These are phyloP conservation scores for Tolypocladium inflatum DNA, from an alignment of 2,329 filamentous ascomycete species.

Conservation along the genomic window DNA sequence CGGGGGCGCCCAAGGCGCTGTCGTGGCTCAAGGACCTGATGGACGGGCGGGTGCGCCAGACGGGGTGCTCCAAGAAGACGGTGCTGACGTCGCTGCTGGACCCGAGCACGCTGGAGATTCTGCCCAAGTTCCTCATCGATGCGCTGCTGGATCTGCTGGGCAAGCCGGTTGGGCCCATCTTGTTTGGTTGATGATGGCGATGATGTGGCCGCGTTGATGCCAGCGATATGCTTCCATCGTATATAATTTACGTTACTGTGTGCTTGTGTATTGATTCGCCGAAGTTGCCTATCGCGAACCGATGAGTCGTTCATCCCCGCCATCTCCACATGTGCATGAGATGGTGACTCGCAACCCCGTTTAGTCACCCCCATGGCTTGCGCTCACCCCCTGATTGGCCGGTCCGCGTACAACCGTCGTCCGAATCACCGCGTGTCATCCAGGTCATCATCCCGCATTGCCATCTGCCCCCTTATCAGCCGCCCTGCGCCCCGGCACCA, in stretches of 20 bases:
- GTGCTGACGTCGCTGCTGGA: slow-evolving; percentile 8
- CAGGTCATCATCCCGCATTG: background rate
- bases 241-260: background rate
- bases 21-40: slow-evolving; percentile 8
- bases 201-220: background rate
- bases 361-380: slow-evolving; percentile 17
- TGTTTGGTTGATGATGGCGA: background rate
- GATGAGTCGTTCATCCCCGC: background rate
- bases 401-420: slow-evolving; percentile 1
- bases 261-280: too few species aligned
- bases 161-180: slow-evolving; percentile 5
- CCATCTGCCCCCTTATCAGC: background rate
- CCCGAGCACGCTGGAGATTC: slow-evolving; percentile 1
- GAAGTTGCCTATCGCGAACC: too few species aligned
- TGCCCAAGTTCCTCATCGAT: slow-evolving; percentile 8
- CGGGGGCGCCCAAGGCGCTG: slow-evolving; percentile 8
- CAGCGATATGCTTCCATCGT: background rate
- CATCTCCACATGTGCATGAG: background rate
- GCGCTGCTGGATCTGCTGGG: slow-evolving; percentile 6
- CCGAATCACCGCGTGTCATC: slow-evolving; percentile 13
- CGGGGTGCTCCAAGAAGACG: slow-evolving; percentile 2
- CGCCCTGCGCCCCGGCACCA: background rate
- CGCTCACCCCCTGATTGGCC: slow-evolving; percentile 20
- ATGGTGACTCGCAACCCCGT: background rate
- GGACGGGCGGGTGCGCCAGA: background rate